These are phyloP conservation scores for Cucumis melo DNA, from an alignment of 306 rosid genomes.

Conservation along the genomic window DNA sequence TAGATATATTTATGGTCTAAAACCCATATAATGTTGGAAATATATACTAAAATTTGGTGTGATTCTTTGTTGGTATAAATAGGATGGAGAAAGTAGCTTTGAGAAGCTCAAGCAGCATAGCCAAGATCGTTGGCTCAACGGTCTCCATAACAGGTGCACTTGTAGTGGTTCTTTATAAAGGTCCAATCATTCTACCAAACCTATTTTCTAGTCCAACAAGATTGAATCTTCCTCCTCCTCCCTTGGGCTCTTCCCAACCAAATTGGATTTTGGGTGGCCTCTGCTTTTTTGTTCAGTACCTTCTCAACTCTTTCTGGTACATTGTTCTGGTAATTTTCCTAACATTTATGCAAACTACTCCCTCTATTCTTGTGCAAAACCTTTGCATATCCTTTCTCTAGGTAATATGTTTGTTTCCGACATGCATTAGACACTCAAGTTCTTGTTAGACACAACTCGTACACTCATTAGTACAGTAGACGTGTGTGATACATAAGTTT, in stretches of 20 bases:
- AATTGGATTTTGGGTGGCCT: slow-evolving; percentile 20
- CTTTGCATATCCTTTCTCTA: not conserved
- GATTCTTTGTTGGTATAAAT: not conserved
- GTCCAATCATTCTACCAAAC: slow-evolving; percentile 14
- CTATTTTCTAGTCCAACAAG: slow-evolving; percentile 1
- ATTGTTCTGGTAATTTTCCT: slow-evolving; percentile 15
- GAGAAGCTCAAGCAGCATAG: slow-evolving; percentile 29
- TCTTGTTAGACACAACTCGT: not conserved
- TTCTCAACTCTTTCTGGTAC: slow-evolving; percentile 14
- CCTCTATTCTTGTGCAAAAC: not conserved
- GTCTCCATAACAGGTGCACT: slow-evolving; percentile 45
- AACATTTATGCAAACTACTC: not conserved
- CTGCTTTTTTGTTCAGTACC: slow-evolving; percentile 6
- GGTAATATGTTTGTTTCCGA: not conserved
- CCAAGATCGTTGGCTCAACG: slow-evolving; percentile 34
- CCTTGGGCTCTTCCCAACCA: slow-evolving; percentile 7
- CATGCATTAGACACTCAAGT: not conserved
- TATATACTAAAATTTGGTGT: not conserved
- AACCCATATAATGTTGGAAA: not conserved
- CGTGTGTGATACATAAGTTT: not conserved
- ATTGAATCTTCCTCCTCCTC: not conserved
- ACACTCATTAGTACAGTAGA: too few species aligned
- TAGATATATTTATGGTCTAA: not conserved
- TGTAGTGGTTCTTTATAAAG: slow-evolving; percentile 35
- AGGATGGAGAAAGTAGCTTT: slow-evolving; percentile 42